phyloP scores from a whole-genome alignment of 441 rosid species.

The Arabidopsis hybrid region DNA sequence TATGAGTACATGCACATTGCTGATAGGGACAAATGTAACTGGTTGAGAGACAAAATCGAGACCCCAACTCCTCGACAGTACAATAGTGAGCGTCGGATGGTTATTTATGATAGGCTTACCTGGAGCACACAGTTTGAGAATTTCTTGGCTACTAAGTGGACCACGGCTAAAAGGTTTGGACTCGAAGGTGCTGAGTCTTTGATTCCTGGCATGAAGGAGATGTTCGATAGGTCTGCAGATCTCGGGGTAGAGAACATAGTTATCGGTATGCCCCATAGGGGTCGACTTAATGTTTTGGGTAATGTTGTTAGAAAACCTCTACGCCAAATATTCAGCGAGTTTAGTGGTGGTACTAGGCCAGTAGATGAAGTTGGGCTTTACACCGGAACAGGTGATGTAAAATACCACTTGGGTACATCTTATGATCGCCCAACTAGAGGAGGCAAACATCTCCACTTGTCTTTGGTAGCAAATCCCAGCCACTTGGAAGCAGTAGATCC shows the following conservation, averaged over 20 bases:
- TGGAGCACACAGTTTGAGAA: constrained; percentile 98
- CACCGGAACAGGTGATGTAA: constrained; percentile 97
- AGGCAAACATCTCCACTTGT: constrained; percentile 92
- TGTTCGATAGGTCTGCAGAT: constrained; percentile 93
- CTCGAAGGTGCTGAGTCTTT: constrained; percentile 98
- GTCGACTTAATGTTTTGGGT: constrained; percentile 90
- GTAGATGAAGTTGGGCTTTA: constrained; percentile 88
- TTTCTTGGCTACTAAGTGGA: constrained; percentile 96
- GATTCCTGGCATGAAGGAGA: constrained; percentile 98
- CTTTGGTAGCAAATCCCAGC: constrained; percentile 97
- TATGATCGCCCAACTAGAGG: constrained; percentile 97
- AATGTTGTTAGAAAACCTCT: constrained; percentile 95
- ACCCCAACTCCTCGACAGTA: constrained; percentile 87
- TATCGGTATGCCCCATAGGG: constrained; percentile 97
- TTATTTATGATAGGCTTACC: constrained; percentile 86
- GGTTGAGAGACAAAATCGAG: constrained; percentile 97
- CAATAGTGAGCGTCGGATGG: constrained; percentile 78
- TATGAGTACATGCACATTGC: constrained; percentile 96
- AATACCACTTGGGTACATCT: constrained; percentile 94
- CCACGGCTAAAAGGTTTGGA: constrained; percentile 93
- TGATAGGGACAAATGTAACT: constrained; percentile 88
- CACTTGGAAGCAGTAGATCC: constrained; percentile 99
- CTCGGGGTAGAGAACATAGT: constrained; percentile 97
- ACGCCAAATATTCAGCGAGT: constrained; percentile 93
- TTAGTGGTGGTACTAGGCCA: constrained; percentile 83